Evolutionary conservation across 352 stramenopile genomes (phyloP).

Genomic region (Phytopythium cucurbitacearum): DNA sequence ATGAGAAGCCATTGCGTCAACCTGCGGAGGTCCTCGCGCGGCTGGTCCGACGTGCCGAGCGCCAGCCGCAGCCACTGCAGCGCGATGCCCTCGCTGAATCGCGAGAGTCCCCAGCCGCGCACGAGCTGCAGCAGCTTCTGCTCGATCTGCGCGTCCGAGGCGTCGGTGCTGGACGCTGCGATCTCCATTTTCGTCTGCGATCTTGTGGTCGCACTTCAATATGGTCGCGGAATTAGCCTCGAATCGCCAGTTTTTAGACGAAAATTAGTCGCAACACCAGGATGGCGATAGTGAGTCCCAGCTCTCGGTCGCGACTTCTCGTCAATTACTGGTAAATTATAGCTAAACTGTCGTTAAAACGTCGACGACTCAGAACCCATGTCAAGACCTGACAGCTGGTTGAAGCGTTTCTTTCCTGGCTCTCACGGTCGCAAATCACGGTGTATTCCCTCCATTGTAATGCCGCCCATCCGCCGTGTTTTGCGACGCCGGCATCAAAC

Average conservation of each 20-base stretch:
- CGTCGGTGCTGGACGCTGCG: neutral
- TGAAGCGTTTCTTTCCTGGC: too few relatives aligned
- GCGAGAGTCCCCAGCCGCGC: slow-evolving; percentile 52
- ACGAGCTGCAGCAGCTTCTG: slow-evolving; percentile 39
- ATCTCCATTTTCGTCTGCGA: neutral
- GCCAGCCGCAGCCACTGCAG: slow-evolving; percentile 49
- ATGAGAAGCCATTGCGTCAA: slow-evolving; percentile 65
- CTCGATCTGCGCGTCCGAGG: slow-evolving; percentile 14
- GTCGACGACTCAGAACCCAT: too few relatives aligned
- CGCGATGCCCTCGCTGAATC: slow-evolving; percentile 64
- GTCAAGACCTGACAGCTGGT: too few relatives aligned
- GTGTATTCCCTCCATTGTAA: too few relatives aligned
- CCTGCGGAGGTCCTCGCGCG: slow-evolving; percentile 20
- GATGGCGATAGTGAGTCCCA: too few relatives aligned
- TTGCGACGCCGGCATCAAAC: too few relatives aligned
- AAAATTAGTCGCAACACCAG: too few relatives aligned
- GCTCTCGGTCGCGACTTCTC: too few relatives aligned
- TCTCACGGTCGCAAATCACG: too few relatives aligned
- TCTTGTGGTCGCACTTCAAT: neutral
- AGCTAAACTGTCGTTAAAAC: too few relatives aligned
- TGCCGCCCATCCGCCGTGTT: too few relatives aligned
- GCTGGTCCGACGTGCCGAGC: slow-evolving; percentile 8
- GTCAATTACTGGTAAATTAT: too few relatives aligned
- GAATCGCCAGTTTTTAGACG: neutral
- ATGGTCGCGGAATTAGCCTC: neutral